phyloP scores from a whole-genome alignment of 2,329 filamentous ascomycete species.

The Aspergillus carbonarius region DNA sequence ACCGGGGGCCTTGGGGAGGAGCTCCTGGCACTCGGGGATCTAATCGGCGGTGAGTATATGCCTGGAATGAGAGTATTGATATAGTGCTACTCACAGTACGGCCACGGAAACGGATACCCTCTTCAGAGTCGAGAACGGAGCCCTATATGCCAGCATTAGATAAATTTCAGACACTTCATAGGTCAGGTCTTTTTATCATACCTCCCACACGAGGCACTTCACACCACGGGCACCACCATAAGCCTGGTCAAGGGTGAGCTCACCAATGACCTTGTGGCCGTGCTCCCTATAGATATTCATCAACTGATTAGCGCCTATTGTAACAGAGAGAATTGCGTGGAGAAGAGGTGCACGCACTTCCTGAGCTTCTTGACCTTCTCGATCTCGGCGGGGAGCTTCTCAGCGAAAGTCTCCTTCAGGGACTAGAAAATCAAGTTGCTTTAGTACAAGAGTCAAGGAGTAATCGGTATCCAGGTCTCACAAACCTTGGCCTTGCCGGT shows the following conservation, averaged over 20 bases:
- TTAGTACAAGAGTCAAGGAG: slow-evolving; percentile 11
- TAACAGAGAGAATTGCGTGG: neutral
- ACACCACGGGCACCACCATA: slow-evolving; percentile 99
- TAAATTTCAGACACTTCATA: neutral
- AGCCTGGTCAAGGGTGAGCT: slow-evolving; percentile 98
- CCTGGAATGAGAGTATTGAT: neutral
- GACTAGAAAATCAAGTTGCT: slow-evolving; percentile 60
- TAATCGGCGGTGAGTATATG: slow-evolving; percentile 33
- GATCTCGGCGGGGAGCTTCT: slow-evolving; percentile 91
- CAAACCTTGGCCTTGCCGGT: slow-evolving; percentile 78
- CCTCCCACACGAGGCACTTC: slow-evolving; percentile 98
- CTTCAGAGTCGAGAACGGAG: slow-evolving; percentile 95
- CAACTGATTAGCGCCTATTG: slow-evolving; percentile 20
- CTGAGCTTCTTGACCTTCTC: slow-evolving; percentile 99
- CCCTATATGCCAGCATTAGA: slow-evolving; percentile 48
- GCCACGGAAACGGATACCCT: slow-evolving; percentile 99
- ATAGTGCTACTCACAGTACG: slow-evolving; percentile 64
- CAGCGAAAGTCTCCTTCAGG: slow-evolving; percentile 97
- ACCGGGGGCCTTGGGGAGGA: slow-evolving; percentile 94
- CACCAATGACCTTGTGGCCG: slow-evolving; percentile 91
- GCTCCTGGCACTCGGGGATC: slow-evolving; percentile 97
- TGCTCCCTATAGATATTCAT: slow-evolving; percentile 65
- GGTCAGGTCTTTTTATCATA: slow-evolving; percentile 24
- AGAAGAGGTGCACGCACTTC: slow-evolving; percentile 65
- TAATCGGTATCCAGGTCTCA: slow-evolving; percentile 25